Percentiles rank a stretch among this genome's conserved stretches.
These are phyloP conservation scores for Claviceps africana DNA, from an alignment of 2,329 filamentous ascomycete species.

Conservation along the genomic window DNA sequence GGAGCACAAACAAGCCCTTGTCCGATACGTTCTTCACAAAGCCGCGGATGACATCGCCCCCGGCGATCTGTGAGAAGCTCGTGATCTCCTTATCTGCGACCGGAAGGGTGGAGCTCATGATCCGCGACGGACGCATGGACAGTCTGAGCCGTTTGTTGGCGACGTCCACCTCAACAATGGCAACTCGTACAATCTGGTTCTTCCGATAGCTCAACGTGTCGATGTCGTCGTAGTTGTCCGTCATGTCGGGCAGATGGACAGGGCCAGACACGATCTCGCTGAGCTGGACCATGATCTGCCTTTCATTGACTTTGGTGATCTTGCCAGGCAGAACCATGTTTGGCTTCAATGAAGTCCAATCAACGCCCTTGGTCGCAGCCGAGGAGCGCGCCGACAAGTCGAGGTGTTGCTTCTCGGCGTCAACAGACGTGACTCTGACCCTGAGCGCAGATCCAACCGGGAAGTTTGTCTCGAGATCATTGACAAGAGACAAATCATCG, in stretches of 20 bases:
- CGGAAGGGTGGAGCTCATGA: constrained; percentile 70
- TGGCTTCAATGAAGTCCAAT: constrained; percentile 56
- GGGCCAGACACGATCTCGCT: constrained; percentile 67
- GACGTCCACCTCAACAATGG: constrained; percentile 63
- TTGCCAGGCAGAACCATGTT: constrained; percentile 73
- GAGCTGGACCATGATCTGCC: constrained; percentile 72
- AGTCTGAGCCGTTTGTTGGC: constrained; percentile 74
- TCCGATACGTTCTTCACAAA: constrained; percentile 86
- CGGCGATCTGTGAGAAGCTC: constrained; percentile 53
- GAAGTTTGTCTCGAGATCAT: constrained; percentile 65
- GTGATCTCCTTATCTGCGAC: constrained; percentile 72
- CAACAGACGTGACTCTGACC: constrained; percentile 62
- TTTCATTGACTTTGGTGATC: constrained; percentile 74
- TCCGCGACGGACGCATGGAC: constrained; percentile 73
- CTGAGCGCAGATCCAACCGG: constrained; percentile 80
- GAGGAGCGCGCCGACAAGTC: constrained; percentile 70
- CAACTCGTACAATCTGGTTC: constrained; percentile 80
- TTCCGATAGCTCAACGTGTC: constrained; percentile 63
- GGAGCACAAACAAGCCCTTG: constrained; percentile 73
- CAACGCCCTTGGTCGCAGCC: constrained; percentile 32
- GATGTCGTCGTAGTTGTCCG: constrained; percentile 72
- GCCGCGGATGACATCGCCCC: constrained; percentile 71
- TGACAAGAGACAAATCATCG: constrained; percentile 68
- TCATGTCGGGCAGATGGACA: constrained; percentile 68
- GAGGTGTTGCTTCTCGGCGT: constrained; percentile 58